Conservation (phyloP, 2,329 filamentous ascomycete genomes). For the Colletotrichum viniferum region DNA sequence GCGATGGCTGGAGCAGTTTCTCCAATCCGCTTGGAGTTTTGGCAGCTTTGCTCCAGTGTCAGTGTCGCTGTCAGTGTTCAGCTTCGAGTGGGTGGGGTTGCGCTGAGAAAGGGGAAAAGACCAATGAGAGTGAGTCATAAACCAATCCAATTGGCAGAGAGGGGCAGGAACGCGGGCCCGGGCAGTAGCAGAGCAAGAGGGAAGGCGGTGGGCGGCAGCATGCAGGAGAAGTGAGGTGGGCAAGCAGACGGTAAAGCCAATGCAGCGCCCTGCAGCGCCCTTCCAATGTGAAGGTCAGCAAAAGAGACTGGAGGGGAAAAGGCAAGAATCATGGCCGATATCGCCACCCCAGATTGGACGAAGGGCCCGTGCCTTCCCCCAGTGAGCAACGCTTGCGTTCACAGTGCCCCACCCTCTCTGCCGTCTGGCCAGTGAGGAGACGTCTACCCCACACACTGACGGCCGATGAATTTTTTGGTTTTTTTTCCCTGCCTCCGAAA, state of each 20-base stretch:
- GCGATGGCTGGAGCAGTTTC: neutral
- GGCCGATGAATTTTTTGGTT: constrained; percentile 18
- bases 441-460: constrained; percentile 16
- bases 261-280: neutral
- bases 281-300: neutral
- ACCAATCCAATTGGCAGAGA: neutral
- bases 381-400: constrained; percentile 3
- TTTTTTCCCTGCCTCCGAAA: constrained; percentile 12
- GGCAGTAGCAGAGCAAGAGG: neutral
- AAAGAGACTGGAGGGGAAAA: neutral
- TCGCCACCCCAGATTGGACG: constrained; percentile 19
- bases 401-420: neutral
- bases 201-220: neutral
- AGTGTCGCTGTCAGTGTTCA: neutral
- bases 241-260: neutral
- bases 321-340: constrained; percentile 5
- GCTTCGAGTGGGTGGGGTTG: neutral
- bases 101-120: neutral
- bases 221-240: neutral
- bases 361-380: neutral
- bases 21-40: neutral
- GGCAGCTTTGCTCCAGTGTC: neutral
- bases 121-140: constrained; percentile 10
- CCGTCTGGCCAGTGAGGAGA: neutral
- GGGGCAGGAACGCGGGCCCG: neutral